A percentile compares a stretch with the other conserved stretches of the same genome.
phyloP scores from a whole-genome alignment of 495 filamentous ascomycete species.

The Terfezia boudieri region DNA sequence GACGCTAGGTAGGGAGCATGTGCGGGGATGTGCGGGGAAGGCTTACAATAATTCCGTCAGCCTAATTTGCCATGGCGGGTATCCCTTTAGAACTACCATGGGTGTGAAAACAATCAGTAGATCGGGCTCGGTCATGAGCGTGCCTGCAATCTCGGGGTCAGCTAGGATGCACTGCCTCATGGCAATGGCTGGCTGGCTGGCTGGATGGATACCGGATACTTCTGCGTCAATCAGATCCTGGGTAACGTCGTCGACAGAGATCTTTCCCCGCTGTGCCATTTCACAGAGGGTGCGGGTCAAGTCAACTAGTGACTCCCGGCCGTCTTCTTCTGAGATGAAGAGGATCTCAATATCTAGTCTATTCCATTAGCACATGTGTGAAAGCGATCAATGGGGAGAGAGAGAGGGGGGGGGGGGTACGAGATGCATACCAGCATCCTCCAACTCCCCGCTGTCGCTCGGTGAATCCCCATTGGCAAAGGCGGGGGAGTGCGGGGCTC shows the following conservation, averaged over 20 bases:
- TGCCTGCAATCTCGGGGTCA: slow-evolving; percentile 23
- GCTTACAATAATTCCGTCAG: slow-evolving; percentile 68
- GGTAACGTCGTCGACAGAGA: slow-evolving; percentile 56
- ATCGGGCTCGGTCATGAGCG: slow-evolving; percentile 63
- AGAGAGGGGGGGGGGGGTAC: slow-evolving; percentile 11
- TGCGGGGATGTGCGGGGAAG: background rate
- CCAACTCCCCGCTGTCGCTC: slow-evolving; percentile 4
- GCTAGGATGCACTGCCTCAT: background rate
- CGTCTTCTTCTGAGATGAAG: slow-evolving; percentile 72
- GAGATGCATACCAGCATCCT: background rate
- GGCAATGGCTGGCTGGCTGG: background rate
- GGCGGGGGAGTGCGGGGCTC: slow-evolving; percentile 49
- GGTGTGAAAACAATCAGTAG: slow-evolving; percentile 70
- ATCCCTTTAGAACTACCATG: slow-evolving; percentile 60
- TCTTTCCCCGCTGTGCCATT: slow-evolving; percentile 77
- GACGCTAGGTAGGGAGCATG: background rate
- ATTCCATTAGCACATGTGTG: slow-evolving; percentile 5
- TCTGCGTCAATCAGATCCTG: slow-evolving; percentile 78
- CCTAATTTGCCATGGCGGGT: slow-evolving; percentile 88
- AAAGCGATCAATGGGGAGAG: slow-evolving; percentile 5
- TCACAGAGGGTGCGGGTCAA: slow-evolving; percentile 83
- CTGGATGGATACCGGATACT: slow-evolving; percentile 32
- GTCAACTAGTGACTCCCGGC: slow-evolving; percentile 79
- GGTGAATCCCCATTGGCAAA: slow-evolving; percentile 22
- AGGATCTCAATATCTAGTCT: slow-evolving; percentile 42